Base-by-base conservation (phyloP, 2,329 filamentous ascomycete species). In the Aspergillus sergii region DNA sequence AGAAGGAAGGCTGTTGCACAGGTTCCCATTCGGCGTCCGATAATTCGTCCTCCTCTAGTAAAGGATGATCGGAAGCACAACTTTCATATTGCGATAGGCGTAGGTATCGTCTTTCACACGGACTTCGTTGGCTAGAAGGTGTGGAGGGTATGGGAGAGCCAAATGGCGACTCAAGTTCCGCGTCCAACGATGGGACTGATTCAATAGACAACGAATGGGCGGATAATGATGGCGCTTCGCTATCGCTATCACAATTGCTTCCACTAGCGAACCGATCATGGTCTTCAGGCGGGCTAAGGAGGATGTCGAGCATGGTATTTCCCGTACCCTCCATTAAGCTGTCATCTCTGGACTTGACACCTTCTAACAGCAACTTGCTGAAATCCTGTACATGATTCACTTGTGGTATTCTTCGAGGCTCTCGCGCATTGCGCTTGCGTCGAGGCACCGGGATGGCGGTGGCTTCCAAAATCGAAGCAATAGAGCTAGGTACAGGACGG, bases 381-480 rank as follows among this genome's bases (percentile, higher is more conserved):
- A 87, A 87, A 58, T 81, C 77, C 58, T 79, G 77, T 32, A 77
- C 77, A 75, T 79, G 69, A 73, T 82, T 73, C 66, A 78, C 72
- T 72, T 80, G 71, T 46, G 78, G 73, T 59, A 79, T 61, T 70
- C 76, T 75, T 64, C 79, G 73, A 67, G 80, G 70, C 61, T 76
- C 70, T 61, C 75, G 76, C 64, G 76, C 75, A 11, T 77, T 76
- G 64, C 76, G 74, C 4, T 76, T 78, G 53, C 76, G 75, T 50
- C 76, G 75, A 63, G 83, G 84, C 23, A 82, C 81, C 3, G 86
- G 86, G 56, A 89, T 89, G 2, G 84, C 77, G 2, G 87, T 89
- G 53, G 86, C 82, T 60, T 86, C 84, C 39, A 89, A 76, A 60
- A 89, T 76, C 11, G 85, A 85, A 30, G 85, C 85, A 57, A 88